Base-by-base conservation (phyloP, 306 rosid genomes). In the Nissolia schottii region DNA sequence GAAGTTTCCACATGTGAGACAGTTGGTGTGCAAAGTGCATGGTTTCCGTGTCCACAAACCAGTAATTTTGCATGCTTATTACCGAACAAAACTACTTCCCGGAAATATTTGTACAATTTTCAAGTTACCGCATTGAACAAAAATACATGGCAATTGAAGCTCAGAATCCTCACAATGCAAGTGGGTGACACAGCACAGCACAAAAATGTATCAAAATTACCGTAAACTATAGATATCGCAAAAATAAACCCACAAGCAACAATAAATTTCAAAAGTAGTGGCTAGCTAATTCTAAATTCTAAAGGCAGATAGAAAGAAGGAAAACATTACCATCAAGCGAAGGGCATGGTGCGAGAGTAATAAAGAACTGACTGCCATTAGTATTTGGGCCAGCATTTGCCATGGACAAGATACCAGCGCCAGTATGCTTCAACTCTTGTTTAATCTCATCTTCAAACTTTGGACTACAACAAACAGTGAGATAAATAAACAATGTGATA, bases 341-440 rank as follows among this genome's bases (percentile, higher is more conserved):
- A 2, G 97, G 93, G 75, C 99, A 95, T 11, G 99, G 99, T 10
- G 99, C 91, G 15, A 95, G 78, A 41, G 99, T 95, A 77, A 95
- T 85, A 64, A 95, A 91, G 86, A 95, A 91, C 75, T 95, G 99
- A 82, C 99, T 95, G 20, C 99, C 97, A 78, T 95, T 95, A 35
- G 96, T 82, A 78, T 95, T 73, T 4, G 96, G 96, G 57, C 99
- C 99, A 73, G 97, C 96, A 80, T 95, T 95, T 34, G 97, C 99
- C 99, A 95, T 95, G 38, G 99, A 95, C 74, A 95, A 82, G 76
- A 95, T 88, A 41, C 99, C 99, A 54, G 99, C 99, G 70, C 99
- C 99, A 20, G 99, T 91, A 69, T 95, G 99, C 87, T 95, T 95
- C 89, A 95, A 81, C 88, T 95, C 99, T 10, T 75, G 80, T 57